Base-by-base conservation (phyloP, 2,329 filamentous ascomycete genomes). In the Aspergillus sp. region DNA sequence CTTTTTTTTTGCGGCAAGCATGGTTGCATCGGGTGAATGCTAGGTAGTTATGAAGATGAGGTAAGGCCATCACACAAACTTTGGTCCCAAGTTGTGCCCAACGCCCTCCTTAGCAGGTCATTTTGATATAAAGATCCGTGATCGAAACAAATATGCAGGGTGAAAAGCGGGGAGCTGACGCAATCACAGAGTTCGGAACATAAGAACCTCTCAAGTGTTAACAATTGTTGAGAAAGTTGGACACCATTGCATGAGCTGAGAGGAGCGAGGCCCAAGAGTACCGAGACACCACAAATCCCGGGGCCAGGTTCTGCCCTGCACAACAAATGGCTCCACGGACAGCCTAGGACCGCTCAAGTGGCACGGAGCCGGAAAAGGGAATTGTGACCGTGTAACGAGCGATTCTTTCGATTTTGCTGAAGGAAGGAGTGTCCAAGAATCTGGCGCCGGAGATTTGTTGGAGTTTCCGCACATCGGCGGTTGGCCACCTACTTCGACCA, bases 231-330 rank as follows among this genome's bases (percentile, higher is more conserved):
- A 50, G 59, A 57, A 57, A 64, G 67, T 76, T 73, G 70, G 72
- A 76, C 72, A 75, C 64, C 71, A 71, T 48, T 74, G 73, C 72
- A 74, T 75, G 67, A 62, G 61, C 65, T 63, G 60, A 54, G 49
- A 50, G 48, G 53, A 46, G 48, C 8, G 60, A 57, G 59, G 41
- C 51, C 62, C 54, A 43, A 61, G 31, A 54, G 52, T 54, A 47
- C 31, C 55, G 51, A 54, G 45, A 60, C 38, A 45, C 54, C 22
- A 59, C 53, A 48, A 54, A 49, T 22, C 56, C 45, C 19, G 49
- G 54, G 30, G 47, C 57, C 61, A 57, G 60, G 57, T 54, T 59
- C 61, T 66, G 45, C 63, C 61, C 62, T 46, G 57, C 67, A 52
- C 64, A 59, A 69, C 61, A 60, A 11, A 41, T 41, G 34, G 34